A percentile compares a stretch with the other conserved stretches of the same genome.
Evolutionary conservation across 352 stramenopile species (phyloP).

Genomic region (Phytophthora crassamura): DNA sequence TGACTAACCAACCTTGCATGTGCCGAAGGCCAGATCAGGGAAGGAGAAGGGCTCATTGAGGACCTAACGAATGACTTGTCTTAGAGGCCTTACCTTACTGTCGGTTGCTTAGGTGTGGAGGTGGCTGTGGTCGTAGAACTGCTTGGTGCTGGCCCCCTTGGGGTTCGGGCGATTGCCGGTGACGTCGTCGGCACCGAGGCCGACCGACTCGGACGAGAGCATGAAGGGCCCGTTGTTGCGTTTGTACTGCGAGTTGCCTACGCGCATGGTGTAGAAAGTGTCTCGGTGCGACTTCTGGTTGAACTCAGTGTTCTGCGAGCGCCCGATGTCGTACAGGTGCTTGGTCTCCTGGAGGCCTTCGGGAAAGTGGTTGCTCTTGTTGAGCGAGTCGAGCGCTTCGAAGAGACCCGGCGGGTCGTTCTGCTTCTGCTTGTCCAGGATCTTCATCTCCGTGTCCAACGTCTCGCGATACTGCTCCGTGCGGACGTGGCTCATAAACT

Average conservation of each 20-base stretch:
- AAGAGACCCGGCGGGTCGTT: constrained; percentile 42
- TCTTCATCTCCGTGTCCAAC: constrained; percentile 85
- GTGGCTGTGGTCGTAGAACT: constrained; percentile 88
- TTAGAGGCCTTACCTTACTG: constrained; percentile 3
- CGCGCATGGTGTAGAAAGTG: constrained; percentile 86
- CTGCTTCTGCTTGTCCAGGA: constrained; percentile 77
- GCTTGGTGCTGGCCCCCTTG: constrained; percentile 80
- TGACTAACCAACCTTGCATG: constrained; percentile 29
- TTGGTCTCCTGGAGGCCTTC: constrained; percentile 79
- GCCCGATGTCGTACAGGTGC: constrained; percentile 83
- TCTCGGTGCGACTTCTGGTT: constrained; percentile 86
- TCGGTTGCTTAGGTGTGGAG: constrained; percentile 46
- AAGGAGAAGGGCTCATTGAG: not conserved
- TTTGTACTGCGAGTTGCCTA: constrained; percentile 78
- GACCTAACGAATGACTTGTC: constrained; percentile 21
- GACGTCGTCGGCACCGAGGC: constrained; percentile 70
- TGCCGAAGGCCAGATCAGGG: constrained; percentile 3
- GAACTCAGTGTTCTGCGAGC: constrained; percentile 82
- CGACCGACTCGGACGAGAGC: constrained; percentile 75
- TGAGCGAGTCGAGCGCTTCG: constrained; percentile 51
- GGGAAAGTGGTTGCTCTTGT: constrained; percentile 63
- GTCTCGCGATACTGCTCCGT: constrained; percentile 92
- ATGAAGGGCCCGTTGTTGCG: constrained; percentile 85
- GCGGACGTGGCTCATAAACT: constrained; percentile 92
- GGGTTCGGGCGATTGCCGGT: constrained; percentile 63